Percentiles rank a stretch among this genome's conserved stretches.
Evolutionary conservation across 179 eudicot genomes (phyloP).

Genomic region (Gypsophila paniculata): DNA sequence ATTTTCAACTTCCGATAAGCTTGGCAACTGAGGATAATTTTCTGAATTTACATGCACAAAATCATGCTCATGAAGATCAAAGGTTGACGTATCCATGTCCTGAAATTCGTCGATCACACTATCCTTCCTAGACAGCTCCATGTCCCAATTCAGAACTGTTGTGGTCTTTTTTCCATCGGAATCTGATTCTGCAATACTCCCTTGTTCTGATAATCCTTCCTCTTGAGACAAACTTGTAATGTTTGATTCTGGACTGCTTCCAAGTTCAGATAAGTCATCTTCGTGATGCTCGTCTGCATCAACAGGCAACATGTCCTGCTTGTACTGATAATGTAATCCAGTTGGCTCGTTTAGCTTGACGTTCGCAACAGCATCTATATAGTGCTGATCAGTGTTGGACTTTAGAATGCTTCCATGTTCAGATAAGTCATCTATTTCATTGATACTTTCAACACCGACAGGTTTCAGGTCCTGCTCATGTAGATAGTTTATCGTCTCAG

Average conservation of each 20-base stretch:
- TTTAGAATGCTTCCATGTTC: conserved; percentile 21
- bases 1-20: conserved; percentile 15
- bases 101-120: conserved; percentile 20
- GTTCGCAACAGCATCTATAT: conserved; percentile 7
- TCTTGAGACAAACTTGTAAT: background rate
- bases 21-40: background rate
- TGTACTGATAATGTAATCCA: background rate
- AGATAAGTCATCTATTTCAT: conserved; percentile 27
- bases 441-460: conserved; percentile 18
- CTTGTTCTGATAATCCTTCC: conserved; percentile 1
- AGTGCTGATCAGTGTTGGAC: conserved; percentile 11
- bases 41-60: conserved; percentile 25
- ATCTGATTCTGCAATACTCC: background rate
- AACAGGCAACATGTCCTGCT: background rate
- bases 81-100: conserved; percentile 19
- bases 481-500: conserved; percentile 19
- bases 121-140: background rate
- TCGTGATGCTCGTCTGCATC: background rate
- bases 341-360: conserved; percentile 4
- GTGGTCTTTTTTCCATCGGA: background rate
- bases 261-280: background rate
- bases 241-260: conserved; percentile 1
- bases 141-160: background rate
- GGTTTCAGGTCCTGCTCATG: conserved; percentile 31
- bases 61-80: conserved; percentile 32